A percentile compares a stretch with the other conserved stretches of the same genome.
Conservation (phyloP, 2,329 filamentous ascomycete genomes). For the Bipolaris gigantea region DNA sequence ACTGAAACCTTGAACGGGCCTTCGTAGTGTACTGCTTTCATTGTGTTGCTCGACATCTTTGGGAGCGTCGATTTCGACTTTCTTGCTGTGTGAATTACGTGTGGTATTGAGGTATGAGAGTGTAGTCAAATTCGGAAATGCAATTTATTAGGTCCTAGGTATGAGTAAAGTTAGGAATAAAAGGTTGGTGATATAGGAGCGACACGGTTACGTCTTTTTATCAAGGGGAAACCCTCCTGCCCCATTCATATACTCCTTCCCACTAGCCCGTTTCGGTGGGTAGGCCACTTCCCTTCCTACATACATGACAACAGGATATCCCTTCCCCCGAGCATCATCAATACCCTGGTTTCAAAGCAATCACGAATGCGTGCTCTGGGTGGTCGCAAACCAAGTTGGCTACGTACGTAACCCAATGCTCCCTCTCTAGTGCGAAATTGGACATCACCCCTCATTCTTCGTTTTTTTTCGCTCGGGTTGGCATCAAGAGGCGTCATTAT, state of each 20-base stretch:
- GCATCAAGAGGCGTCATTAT: background rate
- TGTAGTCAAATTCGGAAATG: background rate
- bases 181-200: background rate
- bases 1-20: slow-evolving; percentile 65
- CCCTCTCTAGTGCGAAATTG: background rate
- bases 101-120: background rate
- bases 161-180: background rate
- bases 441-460: background rate
- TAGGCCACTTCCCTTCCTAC: background rate
- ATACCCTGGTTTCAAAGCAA: background rate
- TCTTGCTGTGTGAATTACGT: background rate
- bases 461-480: background rate
- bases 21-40: slow-evolving; percentile 67
- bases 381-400: background rate
- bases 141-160: background rate
- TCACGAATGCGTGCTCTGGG: background rate
- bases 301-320: background rate
- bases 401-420: background rate
- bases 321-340: background rate
- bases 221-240: background rate
- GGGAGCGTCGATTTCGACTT: background rate
- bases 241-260: background rate
- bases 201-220: background rate
- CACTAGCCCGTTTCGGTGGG: background rate
- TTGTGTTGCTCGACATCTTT: slow-evolving; percentile 41